A percentile compares a stretch with the other conserved stretches of the same genome.
phyloP scores from a whole-genome alignment of 2,329 filamentous ascomycete species.

The Diplocarpon rosae region DNA sequence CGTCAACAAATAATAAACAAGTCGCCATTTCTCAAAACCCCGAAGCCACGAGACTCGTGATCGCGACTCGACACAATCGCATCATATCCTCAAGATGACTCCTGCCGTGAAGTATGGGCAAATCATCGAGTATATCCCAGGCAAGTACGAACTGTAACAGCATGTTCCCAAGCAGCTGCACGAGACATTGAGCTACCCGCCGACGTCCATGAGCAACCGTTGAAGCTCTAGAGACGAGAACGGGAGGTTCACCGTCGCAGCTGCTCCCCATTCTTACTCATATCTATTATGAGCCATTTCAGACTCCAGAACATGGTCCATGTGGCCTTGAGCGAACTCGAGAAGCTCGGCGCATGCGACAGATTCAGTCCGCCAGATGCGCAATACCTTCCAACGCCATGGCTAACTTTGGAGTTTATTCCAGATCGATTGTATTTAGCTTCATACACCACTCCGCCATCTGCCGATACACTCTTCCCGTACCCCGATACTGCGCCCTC shows the following conservation, averaged over 20 bases:
- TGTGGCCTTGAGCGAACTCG: slow-evolving; percentile 4
- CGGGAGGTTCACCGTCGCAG: too few species aligned
- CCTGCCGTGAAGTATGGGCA: slow-evolving; percentile 55
- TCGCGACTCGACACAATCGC: slow-evolving; percentile 1
- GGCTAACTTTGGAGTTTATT: slow-evolving; percentile 29
- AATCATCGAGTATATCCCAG: slow-evolving; percentile 92
- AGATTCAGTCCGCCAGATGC: slow-evolving; percentile 2
- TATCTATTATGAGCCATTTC: slow-evolving; percentile 12
- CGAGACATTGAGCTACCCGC: slow-evolving; percentile 8
- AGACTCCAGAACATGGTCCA: slow-evolving; percentile 15
- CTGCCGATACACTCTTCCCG: slow-evolving; percentile 74
- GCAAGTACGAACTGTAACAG: slow-evolving; percentile 37
- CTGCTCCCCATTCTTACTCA: slow-evolving; percentile 18
- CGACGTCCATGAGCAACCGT: not conserved
- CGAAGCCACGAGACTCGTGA: slow-evolving; percentile 8
- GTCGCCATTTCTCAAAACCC: slow-evolving; percentile 5
- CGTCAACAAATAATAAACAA: slow-evolving; percentile 13
- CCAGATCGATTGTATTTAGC: slow-evolving; percentile 90
- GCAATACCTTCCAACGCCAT: slow-evolving; percentile 13
- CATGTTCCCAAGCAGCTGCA: slow-evolving; percentile 4
- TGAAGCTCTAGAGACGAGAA: not conserved
- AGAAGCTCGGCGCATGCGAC: slow-evolving; percentile 7
- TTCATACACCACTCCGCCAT: slow-evolving; percentile 75
- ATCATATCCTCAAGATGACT: slow-evolving; percentile 30
- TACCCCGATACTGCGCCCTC: slow-evolving; percentile 49